These are phyloP conservation scores for Aspergillus jensenii DNA, from an alignment of 2,329 filamentous ascomycete species.

Conservation along the genomic window DNA sequence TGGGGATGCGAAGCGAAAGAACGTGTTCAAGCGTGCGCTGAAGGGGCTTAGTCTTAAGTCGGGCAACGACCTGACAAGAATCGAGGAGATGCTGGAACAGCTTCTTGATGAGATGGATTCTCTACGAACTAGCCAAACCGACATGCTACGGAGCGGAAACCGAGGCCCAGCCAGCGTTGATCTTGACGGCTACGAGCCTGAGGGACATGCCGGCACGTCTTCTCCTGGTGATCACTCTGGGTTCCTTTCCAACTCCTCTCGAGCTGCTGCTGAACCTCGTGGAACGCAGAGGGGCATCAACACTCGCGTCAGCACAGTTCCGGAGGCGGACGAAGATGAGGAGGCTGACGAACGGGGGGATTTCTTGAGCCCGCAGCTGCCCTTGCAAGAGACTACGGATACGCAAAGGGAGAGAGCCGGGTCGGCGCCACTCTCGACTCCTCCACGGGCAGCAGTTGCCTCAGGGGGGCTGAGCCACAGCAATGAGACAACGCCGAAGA, in stretches of 20 bases:
- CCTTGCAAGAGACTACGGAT: constrained; percentile 58
- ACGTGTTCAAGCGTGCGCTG: constrained; percentile 90
- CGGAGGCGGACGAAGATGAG: constrained; percentile 77
- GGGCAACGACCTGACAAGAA: constrained; percentile 80
- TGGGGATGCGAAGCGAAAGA: constrained; percentile 76
- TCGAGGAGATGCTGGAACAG: constrained; percentile 89
- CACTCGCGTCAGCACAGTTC: constrained; percentile 86
- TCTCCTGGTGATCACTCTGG: constrained; percentile 74
- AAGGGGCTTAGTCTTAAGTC: constrained; percentile 87
- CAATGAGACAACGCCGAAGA: constrained; percentile 74
- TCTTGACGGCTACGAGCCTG: constrained; percentile 79
- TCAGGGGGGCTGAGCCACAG: constrained; percentile 64
- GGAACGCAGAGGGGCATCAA: constrained; percentile 60
- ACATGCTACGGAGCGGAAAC: constrained; percentile 26
- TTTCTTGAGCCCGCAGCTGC: constrained; percentile 55
- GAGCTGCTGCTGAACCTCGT: constrained; percentile 30
- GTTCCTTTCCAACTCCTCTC: constrained; percentile 62
- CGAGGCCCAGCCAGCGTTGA: constrained; percentile 55
- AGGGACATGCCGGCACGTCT: constrained; percentile 74
- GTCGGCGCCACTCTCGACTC: constrained; percentile 46
- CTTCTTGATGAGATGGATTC: constrained; percentile 89
- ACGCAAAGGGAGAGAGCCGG: constrained; percentile 40
- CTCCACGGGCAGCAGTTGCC: constrained; percentile 43
- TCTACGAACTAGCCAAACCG: constrained; percentile 61
- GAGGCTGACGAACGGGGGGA: constrained; percentile 55